Base-by-base conservation (phyloP, 2,329 filamentous ascomycete species). In the Curvularia spicifera region DNA sequence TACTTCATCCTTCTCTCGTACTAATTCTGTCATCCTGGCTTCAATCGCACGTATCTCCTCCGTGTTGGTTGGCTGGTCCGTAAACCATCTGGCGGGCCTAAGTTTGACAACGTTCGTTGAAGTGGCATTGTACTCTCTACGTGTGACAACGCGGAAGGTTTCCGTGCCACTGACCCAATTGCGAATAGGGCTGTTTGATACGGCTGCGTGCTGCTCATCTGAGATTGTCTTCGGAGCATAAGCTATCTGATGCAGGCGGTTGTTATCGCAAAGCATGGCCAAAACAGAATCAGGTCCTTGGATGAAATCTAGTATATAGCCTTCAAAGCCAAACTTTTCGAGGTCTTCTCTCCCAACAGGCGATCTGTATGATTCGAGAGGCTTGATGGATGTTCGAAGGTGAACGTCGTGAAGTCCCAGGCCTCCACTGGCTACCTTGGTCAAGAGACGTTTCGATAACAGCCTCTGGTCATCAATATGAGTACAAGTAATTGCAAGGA, bases 261-360 rank as follows among this genome's bases (percentile, higher is more conserved):
- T 86, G 65, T 91, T 89, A 12, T 87, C 84, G 75, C 93, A 97
- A 22, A 99, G 84, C 90, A 96, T 95, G 6, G 91, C 89, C 33
- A 98, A 79, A 1, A 99, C 91, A 1, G 91, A 85, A 1, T 89
- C 87, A 0, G 96, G 96, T 0, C 94, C 95, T 33, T 88, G 84
- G 5, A 99, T 73, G 57, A 85, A 91, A 70, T 98, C 90, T 26
- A 91, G 82, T 0, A 92, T 88, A 79, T 90, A 97, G 1, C 89
- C 88, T 63, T 96, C 89, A 49, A 99, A 85, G 0, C 92, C 92
- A 35, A 76, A 87, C 57, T 40, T 69, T 58, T 51, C 70, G 55
- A 92, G 76, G 51, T 91, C 81, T 8, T 87, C 81, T 5, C 73
- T 66, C 0, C 84, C 78, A 5, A 91, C 69, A 0, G 86, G 85